Base-by-base conservation (phyloP, 2,329 filamentous ascomycete species). In the Sporothrix brasiliensis region DNA sequence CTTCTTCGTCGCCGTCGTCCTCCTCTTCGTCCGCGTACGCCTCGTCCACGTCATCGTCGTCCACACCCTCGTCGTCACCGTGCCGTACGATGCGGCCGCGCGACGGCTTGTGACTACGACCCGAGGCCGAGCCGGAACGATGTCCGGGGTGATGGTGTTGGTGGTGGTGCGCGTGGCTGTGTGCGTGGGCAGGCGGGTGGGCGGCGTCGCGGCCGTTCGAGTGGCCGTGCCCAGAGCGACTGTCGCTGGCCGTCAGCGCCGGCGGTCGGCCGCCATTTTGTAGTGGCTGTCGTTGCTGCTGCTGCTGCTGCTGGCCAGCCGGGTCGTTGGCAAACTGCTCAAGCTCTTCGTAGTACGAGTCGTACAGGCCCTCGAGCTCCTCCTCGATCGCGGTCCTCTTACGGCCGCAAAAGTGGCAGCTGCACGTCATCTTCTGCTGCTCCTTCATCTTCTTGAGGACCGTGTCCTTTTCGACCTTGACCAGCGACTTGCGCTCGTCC, bases 361-460 rank as follows among this genome's bases (percentile, higher is more conserved):
- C 95, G 80, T 99, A 99, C 14, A 99, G 87, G 21, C 97, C 94
- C 79, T 99, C 95, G 14, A 99, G 85, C 80, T 99, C 95, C 81
- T 99, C 95, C 81, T 99, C 95, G 75, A 99, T 99, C 52, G 95
- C 95, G 14, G 92, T 97, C 69, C 95, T 89, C 83, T 99, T 99
- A 74, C 95, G 88, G 68, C 95, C 95, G 80, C 95, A 99, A 53
- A 99, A 94, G 4, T 93, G 96, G 81, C 95, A 99, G 79, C 94
- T 97, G 84, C 95, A 99, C 2, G 94, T 98, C 79, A 98, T 94
- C 81, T 98, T 98, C 80, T 99, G 95, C 80, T 99, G 95, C 80
- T 99, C 95, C 85, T 99, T 99, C 95, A 99, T 99, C 84, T 99
- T 99, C 78, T 92, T 93, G 70, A 99, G 83, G 0, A 99, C 95